Conservation (phyloP, 331 rosid species). For the Prunus yedoensis region DNA sequence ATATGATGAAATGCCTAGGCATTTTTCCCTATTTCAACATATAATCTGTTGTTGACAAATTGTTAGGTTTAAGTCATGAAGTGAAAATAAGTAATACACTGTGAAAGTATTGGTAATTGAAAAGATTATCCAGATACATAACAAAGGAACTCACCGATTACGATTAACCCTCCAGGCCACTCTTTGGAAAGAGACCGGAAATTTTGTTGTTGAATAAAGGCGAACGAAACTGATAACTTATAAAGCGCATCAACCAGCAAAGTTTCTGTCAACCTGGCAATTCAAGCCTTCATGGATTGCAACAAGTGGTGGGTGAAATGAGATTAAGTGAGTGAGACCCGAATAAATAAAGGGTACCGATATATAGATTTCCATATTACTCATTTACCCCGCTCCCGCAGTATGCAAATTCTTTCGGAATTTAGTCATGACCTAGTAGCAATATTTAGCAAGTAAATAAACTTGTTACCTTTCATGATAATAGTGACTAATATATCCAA, state of each 20-base stretch:
- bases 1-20: conserved; percentile 2
- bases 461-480: not conserved
- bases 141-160: conserved; percentile 13
- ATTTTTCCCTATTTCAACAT: not conserved
- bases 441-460: not conserved
- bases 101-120: not conserved
- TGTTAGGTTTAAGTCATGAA: not conserved
- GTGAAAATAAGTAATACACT: not conserved
- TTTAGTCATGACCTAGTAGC: not conserved
- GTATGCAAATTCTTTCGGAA: not conserved
- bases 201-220: not conserved
- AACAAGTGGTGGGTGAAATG: conserved; percentile 21
- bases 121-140: not conserved
- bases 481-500: not conserved
- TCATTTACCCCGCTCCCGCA: not conserved
- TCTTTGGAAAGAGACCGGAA: not conserved
- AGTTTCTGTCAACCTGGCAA: conserved; percentile 16
- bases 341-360: not conserved
- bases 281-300: conserved; percentile 15
- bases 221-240: conserved; percentile 9
- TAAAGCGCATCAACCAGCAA: conserved; percentile 1
- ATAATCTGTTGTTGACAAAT: not conserved
- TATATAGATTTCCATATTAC: not conserved
- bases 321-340: not conserved
- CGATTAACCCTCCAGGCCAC: not conserved